Base-by-base conservation (phyloP, 1,284 basidiomycete species). In the Ustilago xerochloae region DNA sequence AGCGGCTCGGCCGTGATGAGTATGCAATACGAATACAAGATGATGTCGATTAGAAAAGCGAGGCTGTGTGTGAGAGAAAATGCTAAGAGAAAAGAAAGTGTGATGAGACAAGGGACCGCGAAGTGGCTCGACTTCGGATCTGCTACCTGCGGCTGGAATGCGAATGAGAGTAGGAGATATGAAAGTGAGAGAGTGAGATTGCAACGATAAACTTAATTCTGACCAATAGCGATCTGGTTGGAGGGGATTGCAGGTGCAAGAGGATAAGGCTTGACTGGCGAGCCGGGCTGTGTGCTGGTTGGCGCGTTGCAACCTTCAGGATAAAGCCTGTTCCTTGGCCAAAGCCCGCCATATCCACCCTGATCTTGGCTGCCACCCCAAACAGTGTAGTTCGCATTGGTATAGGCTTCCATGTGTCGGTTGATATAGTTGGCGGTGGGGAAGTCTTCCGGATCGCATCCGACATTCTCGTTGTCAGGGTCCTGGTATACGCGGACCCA, bases 391-490 rank as follows among this genome's bases (percentile, higher is more conserved):
- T 81, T 81, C 24, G 75, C 39, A 36, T 81, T 79, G 13, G 53
- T 33, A 51, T 81, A 81, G 3, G 79, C 79, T 20, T 56, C 75
- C 3, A 22, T 30, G 56, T 81, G 80, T 3, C 75, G 58, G 26
- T 73, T 41, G 79, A 90, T 90, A 79, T 89, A 90, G 30, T 85
- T 83, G 33, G 84, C 82, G 0, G 89, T 90, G 8, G 89, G 89
- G 80, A 87, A 88, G 68, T 87, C 73, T 16, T 53, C 51, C 1
- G 79, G 79, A 51, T 81, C 79, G 63, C 80, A 81, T 3, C 80
- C 80, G 24, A 76, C 58, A 45, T 79, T 80, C 13, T 63, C 63
- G 10, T 61, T 26, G 38, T 74, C 61, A 22, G 57, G 55, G 13
- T 66, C 67, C 49, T 80, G 79, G 62, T 80, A 80, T 26, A 80